Base-by-base conservation (phyloP, 345 rosid genomes). In the Citrus sinensis region DNA sequence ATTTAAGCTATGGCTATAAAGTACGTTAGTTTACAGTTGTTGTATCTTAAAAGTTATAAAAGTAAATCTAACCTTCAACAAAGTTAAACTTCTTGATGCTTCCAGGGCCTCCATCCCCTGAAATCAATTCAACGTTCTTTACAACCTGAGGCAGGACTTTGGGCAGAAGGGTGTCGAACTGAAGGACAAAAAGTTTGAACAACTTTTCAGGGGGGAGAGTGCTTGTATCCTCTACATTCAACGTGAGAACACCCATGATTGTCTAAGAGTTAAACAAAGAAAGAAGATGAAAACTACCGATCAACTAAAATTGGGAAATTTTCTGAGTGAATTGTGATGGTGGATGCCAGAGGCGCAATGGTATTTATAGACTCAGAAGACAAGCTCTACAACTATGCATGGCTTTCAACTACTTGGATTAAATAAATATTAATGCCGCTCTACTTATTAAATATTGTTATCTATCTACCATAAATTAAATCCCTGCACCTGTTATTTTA, bases 51-150 rank as follows among this genome's bases (percentile, higher is more conserved):
- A 46, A 46, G 3, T 42, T 42, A 10, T 10, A 3, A 39, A 62
- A 62, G 29, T 62, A 49, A 29, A 46, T 3, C 76, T 63, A 35
- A 56, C 85, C 78, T 76, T 83, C 82, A 9, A 58, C 56, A n/a
- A 83, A 82, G 67, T 71, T 85, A 39, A 78, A 25, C 49, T 79
- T 73, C 75, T 69, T 84, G 74, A 84, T 78, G 75, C 75, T 83
- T 67, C 86, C 87, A 1, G 86, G 80, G 17, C 88, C 88, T n/a
- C 88, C 88, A 32, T 86, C 74, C 4, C 90, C 88, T 77, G 78
- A 78, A 34, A 83, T 27, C 46, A 67, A 40, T 42, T 85, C 82
- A 5, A 79, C n/a, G 29, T 76, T 79, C 63, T 86, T 74, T 27
- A 87, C 4, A 29, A 62, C 67, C 17, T 86, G 82, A 71, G 90